phyloP scores from a whole-genome alignment of 768 basidiomycete genomes.

The Cytidiella melzeri region DNA sequence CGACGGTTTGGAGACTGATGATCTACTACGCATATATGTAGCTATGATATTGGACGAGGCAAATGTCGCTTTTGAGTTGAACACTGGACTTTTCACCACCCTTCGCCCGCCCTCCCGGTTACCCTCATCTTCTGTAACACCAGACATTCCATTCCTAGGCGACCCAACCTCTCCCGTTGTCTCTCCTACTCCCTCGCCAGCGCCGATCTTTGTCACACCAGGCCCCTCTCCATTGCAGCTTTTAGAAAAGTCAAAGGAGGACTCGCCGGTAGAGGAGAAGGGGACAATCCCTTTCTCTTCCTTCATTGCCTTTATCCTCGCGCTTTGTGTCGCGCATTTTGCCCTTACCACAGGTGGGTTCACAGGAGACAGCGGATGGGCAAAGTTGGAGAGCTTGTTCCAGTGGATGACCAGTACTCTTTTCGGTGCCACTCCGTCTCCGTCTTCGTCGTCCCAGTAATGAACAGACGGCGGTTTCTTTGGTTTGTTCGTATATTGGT shows the following conservation, averaged over 20 bases:
- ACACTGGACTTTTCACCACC: conserved; percentile 25
- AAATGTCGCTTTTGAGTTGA: conserved; percentile 28
- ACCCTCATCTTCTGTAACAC: conserved; percentile 4
- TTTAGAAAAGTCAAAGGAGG: conserved; percentile 8
- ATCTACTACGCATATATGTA: not conserved
- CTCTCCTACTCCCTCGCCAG: not conserved
- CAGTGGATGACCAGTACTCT: conserved; percentile 14
- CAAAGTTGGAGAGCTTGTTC: conserved; percentile 16
- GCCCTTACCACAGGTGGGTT: conserved; percentile 25
- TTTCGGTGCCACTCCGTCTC: not conserved
- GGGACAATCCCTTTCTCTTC: conserved; percentile 9
- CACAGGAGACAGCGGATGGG: conserved; percentile 19
- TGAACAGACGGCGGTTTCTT: no score
- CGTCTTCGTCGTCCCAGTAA: not conserved
- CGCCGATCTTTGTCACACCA: not conserved
- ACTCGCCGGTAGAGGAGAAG: conserved; percentile 6
- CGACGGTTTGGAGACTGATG: not conserved
- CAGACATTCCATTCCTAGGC: conserved; percentile 12
- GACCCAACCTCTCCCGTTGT: conserved; percentile 2
- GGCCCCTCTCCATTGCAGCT: not conserved
- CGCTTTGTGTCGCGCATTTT: conserved; percentile 25
- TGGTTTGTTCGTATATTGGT: no score
- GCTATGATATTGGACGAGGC: conserved; percentile 27
- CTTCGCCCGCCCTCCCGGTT: conserved; percentile 17
- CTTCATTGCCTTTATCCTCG: conserved; percentile 25